phyloP scores from a whole-genome alignment of 441 rosid genomes.

The Populus tomentosa region DNA sequence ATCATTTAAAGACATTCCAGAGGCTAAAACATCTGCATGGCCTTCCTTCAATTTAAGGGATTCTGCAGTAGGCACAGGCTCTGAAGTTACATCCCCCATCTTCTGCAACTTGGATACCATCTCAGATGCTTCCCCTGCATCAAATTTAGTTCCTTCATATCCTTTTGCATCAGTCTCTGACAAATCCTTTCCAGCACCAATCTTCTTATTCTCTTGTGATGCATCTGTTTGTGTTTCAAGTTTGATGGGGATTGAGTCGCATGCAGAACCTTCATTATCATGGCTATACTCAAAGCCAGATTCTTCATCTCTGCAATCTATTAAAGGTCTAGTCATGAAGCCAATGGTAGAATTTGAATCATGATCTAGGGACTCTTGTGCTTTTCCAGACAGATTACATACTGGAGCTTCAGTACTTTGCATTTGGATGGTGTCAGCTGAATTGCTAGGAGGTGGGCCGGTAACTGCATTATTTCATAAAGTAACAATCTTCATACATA shows the following conservation, averaged over 20 bases:
- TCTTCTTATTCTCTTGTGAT: conserved; percentile 24
- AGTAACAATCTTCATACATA: too few species aligned
- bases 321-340: conserved; percentile 4
- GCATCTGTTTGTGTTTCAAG: conserved; percentile 20
- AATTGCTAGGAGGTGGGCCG: too few species aligned
- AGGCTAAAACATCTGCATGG: conserved; percentile 20
- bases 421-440: too few species aligned
- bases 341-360: conserved; percentile 11
- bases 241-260: conserved; percentile 14
- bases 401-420: too few species aligned
- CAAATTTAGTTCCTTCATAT: conserved; percentile 21
- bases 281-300: conserved; percentile 6
- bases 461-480: too few species aligned
- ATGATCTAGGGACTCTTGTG: conserved; percentile 17
- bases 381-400: neutral
- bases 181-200: conserved; percentile 15
- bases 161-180: conserved; percentile 27
- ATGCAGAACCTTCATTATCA: conserved; percentile 11
- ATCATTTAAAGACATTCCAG: conserved; percentile 21
- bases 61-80: conserved; percentile 29
- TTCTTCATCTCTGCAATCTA: conserved; percentile 20
- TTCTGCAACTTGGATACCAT: conserved; percentile 22
- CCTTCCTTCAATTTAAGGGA: conserved; percentile 35
- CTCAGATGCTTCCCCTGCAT: conserved; percentile 19
- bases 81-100: conserved; percentile 24